Evolutionary conservation across 148 eudicot genomes (phyloP).

Genomic region (Camellia granthamiana): DNA sequence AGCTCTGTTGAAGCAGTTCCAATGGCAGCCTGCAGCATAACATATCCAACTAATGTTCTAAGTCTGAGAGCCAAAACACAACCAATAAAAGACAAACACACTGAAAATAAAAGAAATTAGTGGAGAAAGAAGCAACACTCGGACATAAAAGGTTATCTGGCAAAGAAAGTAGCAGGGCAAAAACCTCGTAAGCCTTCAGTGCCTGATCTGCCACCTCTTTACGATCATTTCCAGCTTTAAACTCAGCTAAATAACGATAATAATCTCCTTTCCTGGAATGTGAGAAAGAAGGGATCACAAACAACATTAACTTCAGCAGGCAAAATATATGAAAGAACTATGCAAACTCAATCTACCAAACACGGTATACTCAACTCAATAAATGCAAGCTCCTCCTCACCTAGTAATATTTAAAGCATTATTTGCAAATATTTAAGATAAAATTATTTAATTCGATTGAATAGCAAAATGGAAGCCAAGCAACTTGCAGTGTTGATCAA

Average conservation of each 20-base stretch:
- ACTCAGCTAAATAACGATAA: slow-evolving; percentile 47
- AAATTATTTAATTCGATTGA: background rate
- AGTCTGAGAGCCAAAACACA: background rate
- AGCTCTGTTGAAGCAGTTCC: slow-evolving; percentile 30
- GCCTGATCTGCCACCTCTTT: slow-evolving; percentile 43
- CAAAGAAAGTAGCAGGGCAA: background rate
- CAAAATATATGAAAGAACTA: background rate
- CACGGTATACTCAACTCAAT: background rate
- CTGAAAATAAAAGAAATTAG: background rate
- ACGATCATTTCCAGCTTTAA: slow-evolving; percentile 40
- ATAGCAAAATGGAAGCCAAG: background rate
- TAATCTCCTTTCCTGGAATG: slow-evolving; percentile 34
- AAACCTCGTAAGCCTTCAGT: slow-evolving; percentile 47
- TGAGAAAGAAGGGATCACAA: background rate
- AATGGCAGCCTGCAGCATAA: slow-evolving; percentile 29
- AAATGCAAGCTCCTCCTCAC: background rate
- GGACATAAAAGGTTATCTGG: background rate
- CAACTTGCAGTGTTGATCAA: background rate
- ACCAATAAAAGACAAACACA: background rate
- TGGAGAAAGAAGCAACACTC: slow-evolving; percentile 11
- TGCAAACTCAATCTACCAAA: background rate
- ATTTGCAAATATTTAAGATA: background rate
- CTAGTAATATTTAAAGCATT: background rate
- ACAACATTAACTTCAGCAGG: background rate
- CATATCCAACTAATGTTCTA: background rate